A percentile compares a stretch with the other conserved stretches of the same genome.
Evolutionary conservation across 164 flowering plant species (phyloP).

Genomic region (Sextonia rubra): DNA sequence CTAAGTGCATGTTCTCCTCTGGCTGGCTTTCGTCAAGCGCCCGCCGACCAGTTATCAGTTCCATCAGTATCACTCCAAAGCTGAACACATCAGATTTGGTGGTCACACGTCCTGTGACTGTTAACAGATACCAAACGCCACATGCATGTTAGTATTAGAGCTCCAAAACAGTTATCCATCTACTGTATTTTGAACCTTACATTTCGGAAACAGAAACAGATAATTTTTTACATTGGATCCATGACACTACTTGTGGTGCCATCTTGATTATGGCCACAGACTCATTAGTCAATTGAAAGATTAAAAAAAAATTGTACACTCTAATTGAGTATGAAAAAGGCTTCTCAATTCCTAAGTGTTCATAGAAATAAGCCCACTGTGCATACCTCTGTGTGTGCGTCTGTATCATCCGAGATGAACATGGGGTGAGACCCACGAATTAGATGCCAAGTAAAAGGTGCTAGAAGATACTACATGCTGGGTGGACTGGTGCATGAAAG

Average conservation of each 20-base stretch:
- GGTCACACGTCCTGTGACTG: constrained; percentile 89
- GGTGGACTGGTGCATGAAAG: not conserved
- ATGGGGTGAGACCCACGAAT: too few relatives aligned
- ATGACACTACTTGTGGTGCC: too few relatives aligned
- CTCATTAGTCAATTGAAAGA: too few relatives aligned
- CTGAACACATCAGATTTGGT: constrained; percentile 90
- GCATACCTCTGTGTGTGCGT: not conserved
- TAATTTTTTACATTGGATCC: too few relatives aligned
- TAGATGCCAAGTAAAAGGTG: too few relatives aligned
- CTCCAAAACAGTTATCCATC: not conserved
- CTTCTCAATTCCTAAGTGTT: not conserved
- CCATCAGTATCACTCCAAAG: constrained; percentile 95
- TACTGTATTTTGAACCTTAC: too few relatives aligned
- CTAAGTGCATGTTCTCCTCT: constrained; percentile 78
- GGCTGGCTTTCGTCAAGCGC: constrained; percentile 76
- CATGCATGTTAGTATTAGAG: not conserved
- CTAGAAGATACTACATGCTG: too few relatives aligned
- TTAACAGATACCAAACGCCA: constrained; percentile 8
- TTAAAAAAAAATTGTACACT: too few relatives aligned
- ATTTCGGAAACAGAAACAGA: too few relatives aligned
- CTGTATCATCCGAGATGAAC: too few relatives aligned
- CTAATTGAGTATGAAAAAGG: not conserved
- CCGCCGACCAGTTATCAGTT: constrained; percentile 71
- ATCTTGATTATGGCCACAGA: too few relatives aligned
- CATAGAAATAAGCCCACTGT: not conserved